A percentile compares a stretch with the other conserved stretches of the same genome.
These are phyloP conservation scores for Fusarium solani-melongenae DNA, from an alignment of 2,329 filamentous ascomycete species.

Conservation along the genomic window DNA sequence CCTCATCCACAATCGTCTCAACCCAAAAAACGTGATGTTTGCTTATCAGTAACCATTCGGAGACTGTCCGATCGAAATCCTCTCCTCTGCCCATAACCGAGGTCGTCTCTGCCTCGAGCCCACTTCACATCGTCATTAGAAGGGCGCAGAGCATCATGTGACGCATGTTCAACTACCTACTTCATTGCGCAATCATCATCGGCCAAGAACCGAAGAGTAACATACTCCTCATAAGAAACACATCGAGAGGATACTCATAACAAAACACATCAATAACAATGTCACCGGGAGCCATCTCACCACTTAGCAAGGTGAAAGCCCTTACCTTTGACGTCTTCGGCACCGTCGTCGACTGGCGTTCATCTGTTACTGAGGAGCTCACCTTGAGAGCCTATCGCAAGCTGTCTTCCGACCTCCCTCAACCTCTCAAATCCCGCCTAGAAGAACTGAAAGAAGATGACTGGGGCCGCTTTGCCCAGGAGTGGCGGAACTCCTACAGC, in stretches of 20 bases:
- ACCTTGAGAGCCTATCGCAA: slow-evolving; percentile 60
- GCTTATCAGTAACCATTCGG: background rate
- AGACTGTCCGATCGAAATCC: background rate
- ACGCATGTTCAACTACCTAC: slow-evolving; percentile 7
- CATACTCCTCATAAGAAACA: background rate
- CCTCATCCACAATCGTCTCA: background rate
- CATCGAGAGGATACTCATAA: background rate
- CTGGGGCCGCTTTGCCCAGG: slow-evolving; percentile 74
- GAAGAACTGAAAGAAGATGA: slow-evolving; percentile 63
- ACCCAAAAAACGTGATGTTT: background rate
- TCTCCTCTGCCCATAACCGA: background rate
- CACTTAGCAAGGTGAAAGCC: slow-evolving; percentile 59
- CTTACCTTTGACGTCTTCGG: slow-evolving; percentile 83
- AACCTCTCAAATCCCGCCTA: slow-evolving; percentile 59
- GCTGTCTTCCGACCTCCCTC: slow-evolving; percentile 59
- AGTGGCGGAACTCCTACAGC: slow-evolving; percentile 76
- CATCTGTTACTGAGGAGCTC: slow-evolving; percentile 71
- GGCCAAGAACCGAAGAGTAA: background rate
- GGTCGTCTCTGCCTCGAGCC: background rate
- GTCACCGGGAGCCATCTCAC: slow-evolving; percentile 42
- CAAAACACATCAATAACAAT: background rate
- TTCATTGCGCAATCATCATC: background rate
- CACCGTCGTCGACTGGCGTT: slow-evolving; percentile 83
- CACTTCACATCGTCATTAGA: slow-evolving; percentile 11
- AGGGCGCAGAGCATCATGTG: slow-evolving; percentile 37